Evolutionary conservation across 805 yeast species (phyloP).

Genomic region (Candida arabinofermentans): DNA sequence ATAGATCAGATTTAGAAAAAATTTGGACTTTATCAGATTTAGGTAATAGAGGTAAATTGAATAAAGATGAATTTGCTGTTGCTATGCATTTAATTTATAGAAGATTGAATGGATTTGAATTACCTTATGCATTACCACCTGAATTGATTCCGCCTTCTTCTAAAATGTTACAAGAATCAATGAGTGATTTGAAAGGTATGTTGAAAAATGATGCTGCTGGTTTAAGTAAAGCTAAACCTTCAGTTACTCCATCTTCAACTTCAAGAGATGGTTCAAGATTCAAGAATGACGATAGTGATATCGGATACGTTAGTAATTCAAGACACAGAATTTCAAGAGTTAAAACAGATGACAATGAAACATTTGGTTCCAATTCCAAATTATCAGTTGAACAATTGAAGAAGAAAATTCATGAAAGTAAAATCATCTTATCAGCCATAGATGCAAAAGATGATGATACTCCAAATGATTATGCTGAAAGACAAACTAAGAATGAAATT

Average conservation of each 20-base stretch:
- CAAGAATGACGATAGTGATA: slow-evolving; percentile 70
- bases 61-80: slow-evolving; percentile 87
- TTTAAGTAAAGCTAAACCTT: slow-evolving; percentile 18
- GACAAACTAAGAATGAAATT: slow-evolving; percentile 50
- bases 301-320: slow-evolving; percentile 56
- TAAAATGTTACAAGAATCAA: slow-evolving; percentile 65
- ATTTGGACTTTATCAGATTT: slow-evolving; percentile 90
- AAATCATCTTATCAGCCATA: slow-evolving; percentile 63
- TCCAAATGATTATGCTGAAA: slow-evolving; percentile 23
- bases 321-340: slow-evolving; percentile 44
- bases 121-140: slow-evolving; percentile 81
- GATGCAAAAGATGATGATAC: slow-evolving; percentile 60
- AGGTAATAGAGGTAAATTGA: slow-evolving; percentile 75
- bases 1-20: slow-evolving; percentile 78
- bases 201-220: slow-evolving; percentile 39
- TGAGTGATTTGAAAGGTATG: slow-evolving; percentile 65
- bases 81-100: slow-evolving; percentile 97
- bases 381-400: slow-evolving; percentile 52
- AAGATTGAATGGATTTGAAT: slow-evolving; percentile 79
- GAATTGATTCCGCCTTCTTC: slow-evolving; percentile 87
- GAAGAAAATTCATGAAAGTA: slow-evolving; percentile 67
- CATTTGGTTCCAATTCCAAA: slow-evolving; percentile 23
- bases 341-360: slow-evolving; percentile 18
- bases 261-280: slow-evolving; percentile 50
- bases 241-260: slow-evolving; percentile 28